Evolutionary conservation across 768 basidiomycete species (phyloP).

Genomic region (Podaxis sp.): DNA sequence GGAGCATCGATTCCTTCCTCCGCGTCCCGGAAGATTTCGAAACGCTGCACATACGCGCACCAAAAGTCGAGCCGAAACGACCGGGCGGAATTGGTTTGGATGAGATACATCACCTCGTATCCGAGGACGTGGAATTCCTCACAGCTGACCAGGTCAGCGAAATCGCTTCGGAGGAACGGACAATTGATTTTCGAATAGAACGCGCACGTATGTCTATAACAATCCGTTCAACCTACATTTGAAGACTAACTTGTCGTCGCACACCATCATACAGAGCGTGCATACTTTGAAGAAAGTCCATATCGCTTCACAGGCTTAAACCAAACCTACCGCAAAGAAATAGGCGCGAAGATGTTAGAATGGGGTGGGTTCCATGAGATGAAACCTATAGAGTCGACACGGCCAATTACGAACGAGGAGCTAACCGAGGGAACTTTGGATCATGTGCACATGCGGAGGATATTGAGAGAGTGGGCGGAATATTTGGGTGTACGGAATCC

Average conservation of each 20-base stretch:
- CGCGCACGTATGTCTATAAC: conserved; percentile 17
- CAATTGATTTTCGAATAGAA: conserved; percentile 17
- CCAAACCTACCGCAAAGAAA: conserved; percentile 16
- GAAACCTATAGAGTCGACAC: conserved; percentile 27
- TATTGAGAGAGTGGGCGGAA: conserved; percentile 25
- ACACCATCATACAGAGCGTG: conserved; percentile 1
- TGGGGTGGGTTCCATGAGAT: conserved; percentile 40
- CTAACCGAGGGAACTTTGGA: conserved; percentile 26
- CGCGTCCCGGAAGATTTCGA: conserved; percentile 32
- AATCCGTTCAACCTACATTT: background rate
- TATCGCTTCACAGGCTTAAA: background rate
- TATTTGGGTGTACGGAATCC: conserved; percentile 24
- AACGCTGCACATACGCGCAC: conserved; percentile 27
- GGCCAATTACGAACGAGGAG: conserved; percentile 22
- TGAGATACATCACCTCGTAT: conserved; percentile 29
- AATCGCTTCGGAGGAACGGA: conserved; percentile 14
- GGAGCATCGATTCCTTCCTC: conserved; percentile 38
- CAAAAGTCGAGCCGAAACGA: conserved; percentile 20
- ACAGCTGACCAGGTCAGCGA: conserved; percentile 12
- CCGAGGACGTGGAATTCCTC: conserved; percentile 14
- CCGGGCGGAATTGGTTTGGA: conserved; percentile 36
- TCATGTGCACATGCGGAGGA: conserved; percentile 29
- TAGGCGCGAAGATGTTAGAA: conserved; percentile 25
- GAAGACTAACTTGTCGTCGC: background rate
- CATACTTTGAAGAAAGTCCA: conserved; percentile 10